These are phyloP conservation scores for Corchorus capsularis DNA, from an alignment of 345 rosid species.

Conservation along the genomic window DNA sequence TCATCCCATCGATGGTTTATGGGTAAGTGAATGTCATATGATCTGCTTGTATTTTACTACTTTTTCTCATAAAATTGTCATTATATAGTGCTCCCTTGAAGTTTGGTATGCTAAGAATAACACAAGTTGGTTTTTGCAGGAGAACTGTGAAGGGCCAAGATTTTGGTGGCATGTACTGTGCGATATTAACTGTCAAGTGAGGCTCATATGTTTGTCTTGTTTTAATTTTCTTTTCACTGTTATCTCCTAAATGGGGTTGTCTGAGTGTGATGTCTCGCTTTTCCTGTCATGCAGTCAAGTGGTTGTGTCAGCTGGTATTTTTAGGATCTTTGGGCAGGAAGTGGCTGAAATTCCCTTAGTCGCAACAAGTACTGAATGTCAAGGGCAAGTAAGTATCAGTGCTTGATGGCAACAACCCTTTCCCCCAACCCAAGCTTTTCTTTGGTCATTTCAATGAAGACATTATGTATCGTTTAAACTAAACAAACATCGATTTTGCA, in stretches of 20 bases:
- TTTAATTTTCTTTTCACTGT: neutral
- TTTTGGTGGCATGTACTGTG: conserved; percentile 84
- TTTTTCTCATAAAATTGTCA: neutral
- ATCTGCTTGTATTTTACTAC: neutral
- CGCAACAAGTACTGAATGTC: conserved; percentile 66
- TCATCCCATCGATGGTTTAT: conserved; percentile 80
- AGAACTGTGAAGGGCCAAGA: conserved; percentile 65
- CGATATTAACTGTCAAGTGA: conserved; percentile 80
- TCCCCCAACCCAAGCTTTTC: neutral
- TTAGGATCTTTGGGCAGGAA: conserved; percentile 80
- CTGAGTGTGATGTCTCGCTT: neutral
- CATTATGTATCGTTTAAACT: neutral
- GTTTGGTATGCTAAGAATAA: conserved; percentile 4
- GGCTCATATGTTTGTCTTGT: conserved; percentile 21
- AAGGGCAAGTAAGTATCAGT: conserved; percentile 60
- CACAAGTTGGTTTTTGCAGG: conserved; percentile 37
- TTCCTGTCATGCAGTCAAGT: conserved; percentile 57
- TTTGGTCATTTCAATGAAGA: neutral
- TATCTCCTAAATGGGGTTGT: neutral
- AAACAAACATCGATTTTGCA: conserved; percentile 27
- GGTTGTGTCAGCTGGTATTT: conserved; percentile 74
- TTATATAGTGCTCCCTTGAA: neutral
- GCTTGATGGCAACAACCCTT: neutral
- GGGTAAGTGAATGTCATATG: conserved; percentile 54
- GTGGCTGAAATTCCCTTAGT: conserved; percentile 93